Evolutionary conservation across 495 filamentous ascomycete genomes (phyloP).

Genomic region (Bombardia bombarda): DNA sequence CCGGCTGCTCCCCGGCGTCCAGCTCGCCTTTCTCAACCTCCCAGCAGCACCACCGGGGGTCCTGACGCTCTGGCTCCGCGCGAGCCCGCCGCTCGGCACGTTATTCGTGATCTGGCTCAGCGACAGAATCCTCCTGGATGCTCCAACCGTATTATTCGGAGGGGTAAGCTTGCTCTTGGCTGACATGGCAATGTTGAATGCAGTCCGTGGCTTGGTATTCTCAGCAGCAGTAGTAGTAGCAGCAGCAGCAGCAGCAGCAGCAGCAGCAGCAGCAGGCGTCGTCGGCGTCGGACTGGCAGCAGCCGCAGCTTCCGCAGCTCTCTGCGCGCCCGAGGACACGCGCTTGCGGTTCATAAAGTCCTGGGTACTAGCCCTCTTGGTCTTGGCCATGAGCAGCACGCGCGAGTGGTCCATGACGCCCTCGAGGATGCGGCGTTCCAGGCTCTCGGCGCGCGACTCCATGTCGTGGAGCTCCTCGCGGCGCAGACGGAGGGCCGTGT

Average conservation of each 20-base stretch:
- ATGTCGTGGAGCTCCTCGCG: constrained; percentile 86
- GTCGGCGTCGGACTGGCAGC: constrained; percentile 4
- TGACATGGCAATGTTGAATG: constrained; percentile 37
- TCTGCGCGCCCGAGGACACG: too few relatives aligned
- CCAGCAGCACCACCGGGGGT: constrained; percentile 56
- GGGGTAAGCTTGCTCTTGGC: constrained; percentile 27
- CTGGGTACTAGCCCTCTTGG: constrained; percentile 28
- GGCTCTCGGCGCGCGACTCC: constrained; percentile 74
- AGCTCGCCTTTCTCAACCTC: constrained; percentile 62
- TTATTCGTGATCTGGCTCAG: constrained; percentile 83
- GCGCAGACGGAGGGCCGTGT: constrained; percentile 80
- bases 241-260: not conserved
- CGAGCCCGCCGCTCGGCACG: constrained; percentile 50
- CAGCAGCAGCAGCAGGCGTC: too few relatives aligned
- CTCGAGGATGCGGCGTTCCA: constrained; percentile 89
- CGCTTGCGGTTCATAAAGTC: constrained; percentile 65
- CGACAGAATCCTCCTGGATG: constrained; percentile 72
- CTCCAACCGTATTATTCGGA: constrained; percentile 39
- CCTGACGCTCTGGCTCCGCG: constrained; percentile 50
- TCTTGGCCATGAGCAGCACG: constrained; percentile 65
- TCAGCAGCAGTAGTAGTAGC: not conserved
- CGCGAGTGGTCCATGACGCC: constrained; percentile 93
- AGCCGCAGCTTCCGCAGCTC: too few relatives aligned
- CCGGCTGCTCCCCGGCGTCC: constrained; percentile 47
- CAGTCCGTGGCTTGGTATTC: constrained; percentile 27